Percentiles rank a stretch among this genome's conserved stretches.
phyloP scores from a whole-genome alignment of 177 flowering plant species.

The Vitis hybrid region DNA sequence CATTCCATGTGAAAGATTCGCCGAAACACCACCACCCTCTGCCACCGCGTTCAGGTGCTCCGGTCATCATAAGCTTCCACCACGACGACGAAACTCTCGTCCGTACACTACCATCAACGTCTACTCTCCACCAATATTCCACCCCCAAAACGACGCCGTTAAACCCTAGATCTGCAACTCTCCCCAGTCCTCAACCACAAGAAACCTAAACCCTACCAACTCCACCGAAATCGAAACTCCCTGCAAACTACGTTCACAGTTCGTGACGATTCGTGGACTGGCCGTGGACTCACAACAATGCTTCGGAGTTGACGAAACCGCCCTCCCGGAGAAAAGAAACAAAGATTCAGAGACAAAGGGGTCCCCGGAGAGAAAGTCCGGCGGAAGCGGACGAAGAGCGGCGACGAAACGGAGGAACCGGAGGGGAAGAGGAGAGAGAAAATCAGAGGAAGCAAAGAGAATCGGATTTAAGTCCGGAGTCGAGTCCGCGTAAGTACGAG shows the following conservation, averaged over 20 bases:
- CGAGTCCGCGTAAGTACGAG: constrained; percentile 39
- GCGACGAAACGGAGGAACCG: background rate
- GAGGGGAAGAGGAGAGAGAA: constrained; percentile 22
- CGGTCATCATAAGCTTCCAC: constrained; percentile 48
- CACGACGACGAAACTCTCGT: constrained; percentile 11
- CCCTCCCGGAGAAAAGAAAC: no score
- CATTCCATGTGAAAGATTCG: constrained; percentile 91
- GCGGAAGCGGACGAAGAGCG: constrained; percentile 2
- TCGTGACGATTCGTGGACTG: no score
- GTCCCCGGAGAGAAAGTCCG: constrained; percentile 8
- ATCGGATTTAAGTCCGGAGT: constrained; percentile 23
- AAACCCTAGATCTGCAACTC: constrained; percentile 11
- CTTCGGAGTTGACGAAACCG: no score
- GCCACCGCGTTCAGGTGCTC: constrained; percentile 45
- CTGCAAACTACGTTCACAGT: no score
- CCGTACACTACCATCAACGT: constrained; percentile 34
- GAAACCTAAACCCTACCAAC: no score
- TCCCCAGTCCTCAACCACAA: background rate
- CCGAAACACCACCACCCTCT: constrained; percentile 67
- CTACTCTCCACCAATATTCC: background rate
- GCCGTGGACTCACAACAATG: no score
- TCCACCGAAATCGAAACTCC: no score
- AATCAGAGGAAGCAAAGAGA: constrained; percentile 11
- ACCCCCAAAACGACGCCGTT: constrained; percentile 4
- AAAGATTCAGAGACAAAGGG: no score